Evolutionary conservation across 129 eudicot genomes (phyloP), one percentile per base, ranked within the genome.

Genomic region (Centella asiatica): DNA sequence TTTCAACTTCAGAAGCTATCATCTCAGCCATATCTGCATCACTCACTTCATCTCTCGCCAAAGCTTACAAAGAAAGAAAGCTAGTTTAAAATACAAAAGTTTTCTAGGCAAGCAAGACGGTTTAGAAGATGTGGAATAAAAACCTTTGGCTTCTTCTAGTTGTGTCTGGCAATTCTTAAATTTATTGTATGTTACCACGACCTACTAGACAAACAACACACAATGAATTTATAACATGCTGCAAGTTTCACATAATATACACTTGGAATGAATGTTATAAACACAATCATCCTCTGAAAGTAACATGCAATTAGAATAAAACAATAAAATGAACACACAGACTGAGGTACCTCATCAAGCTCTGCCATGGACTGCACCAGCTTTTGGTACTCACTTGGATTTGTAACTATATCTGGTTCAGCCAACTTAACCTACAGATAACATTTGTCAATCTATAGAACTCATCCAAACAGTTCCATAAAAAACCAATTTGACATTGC

Each of bases 1-100:
- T 71, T 64, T 85, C 86, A 71, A 93, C 68, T 82, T 93, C 99
- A 24, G 78, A 82, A 69, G 80, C 78, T 20, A 93, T 83, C 99
- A 93, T 93, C 80, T 85, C 92, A 20, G 83, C 87, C 99, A 93
- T 93, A 47, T 88, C 99, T 61, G 83, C 89, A 65, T 87, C 99
- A 27, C 53, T 40, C n/a, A 76, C 96, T 1, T 74, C 93, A 69
- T 93, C 99, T 67, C 78, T 80, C 2, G 87, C 84, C 78, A 93
- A 67, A 72, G 78, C 99, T 93, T 72, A 57, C 52, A 73, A 33
- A 53, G 47, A 60, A 64, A 25, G 50, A 22, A 62, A 22, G 60
- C 25, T 32, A 69, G 40, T 36, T 40, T 37, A 32, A 20, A 45
- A n/a, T 22, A 64, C 33, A 49, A 22, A 39, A 55, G 44, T 45